phyloP scores from a whole-genome alignment of 176 grass and related monocot genomes.

The Rhynchospora breviuscula region DNA sequence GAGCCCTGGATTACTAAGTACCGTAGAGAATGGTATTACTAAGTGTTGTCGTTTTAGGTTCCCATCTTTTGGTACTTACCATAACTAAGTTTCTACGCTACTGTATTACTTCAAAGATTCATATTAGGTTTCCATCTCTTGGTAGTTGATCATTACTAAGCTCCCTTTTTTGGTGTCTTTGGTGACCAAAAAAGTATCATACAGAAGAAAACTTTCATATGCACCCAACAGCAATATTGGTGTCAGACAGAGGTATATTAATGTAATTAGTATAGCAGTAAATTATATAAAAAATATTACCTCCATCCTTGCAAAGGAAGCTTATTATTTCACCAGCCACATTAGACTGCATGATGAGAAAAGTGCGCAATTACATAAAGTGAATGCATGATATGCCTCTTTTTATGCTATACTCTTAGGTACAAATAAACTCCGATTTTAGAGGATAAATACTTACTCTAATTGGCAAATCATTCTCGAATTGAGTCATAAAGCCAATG shows the following conservation, averaged over 20 bases:
- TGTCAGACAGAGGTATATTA: neutral
- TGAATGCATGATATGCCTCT: neutral
- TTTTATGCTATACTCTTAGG: neutral
- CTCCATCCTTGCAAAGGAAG: constrained; percentile 41
- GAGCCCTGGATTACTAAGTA: neutral
- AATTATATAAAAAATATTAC: constrained; percentile 20
- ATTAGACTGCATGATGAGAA: constrained; percentile 27
- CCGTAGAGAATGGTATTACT: too few species aligned
- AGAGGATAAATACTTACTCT: constrained; percentile 25
- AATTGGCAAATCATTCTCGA: constrained; percentile 33
- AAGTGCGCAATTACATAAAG: neutral
- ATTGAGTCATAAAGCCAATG: constrained; percentile 44
- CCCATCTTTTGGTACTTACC: too few species aligned
- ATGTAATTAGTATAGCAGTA: neutral
- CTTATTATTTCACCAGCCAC: constrained; percentile 40
- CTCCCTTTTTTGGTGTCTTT: neutral
- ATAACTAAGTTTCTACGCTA: neutral
- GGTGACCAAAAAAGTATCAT: neutral
- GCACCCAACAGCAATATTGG: neutral
- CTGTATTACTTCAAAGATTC: neutral
- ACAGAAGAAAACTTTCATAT: neutral
- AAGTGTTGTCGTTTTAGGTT: too few species aligned
- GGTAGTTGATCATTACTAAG: neutral
- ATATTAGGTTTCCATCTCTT: neutral
- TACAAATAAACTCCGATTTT: neutral